These are phyloP conservation scores for Mycena metata DNA, from an alignment of 768 basidiomycete genomes.

Conservation along the genomic window DNA sequence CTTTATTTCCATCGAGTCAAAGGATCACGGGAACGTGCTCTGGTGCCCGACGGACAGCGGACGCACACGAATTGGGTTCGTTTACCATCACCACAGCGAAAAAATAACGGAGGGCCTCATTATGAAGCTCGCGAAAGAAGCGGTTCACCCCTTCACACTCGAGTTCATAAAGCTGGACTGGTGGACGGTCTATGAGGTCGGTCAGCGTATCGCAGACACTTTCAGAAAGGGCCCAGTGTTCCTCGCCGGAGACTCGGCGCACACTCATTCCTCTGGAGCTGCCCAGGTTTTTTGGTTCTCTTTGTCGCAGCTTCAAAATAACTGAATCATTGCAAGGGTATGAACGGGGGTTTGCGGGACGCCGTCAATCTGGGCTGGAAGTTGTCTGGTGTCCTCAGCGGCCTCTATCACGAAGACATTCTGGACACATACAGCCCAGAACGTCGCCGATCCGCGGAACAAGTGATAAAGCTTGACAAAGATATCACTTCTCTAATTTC, in stretches of 20 bases:
- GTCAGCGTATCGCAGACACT: too few relatives aligned
- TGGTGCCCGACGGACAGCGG: background rate
- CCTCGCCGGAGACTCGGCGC: too few relatives aligned
- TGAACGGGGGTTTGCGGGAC: conserved; percentile 3
- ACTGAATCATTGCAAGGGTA: background rate
- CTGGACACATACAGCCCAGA: conserved; percentile 27
- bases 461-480: conserved; percentile 16
- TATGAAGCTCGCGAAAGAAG: conserved; percentile 21
- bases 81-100: too few relatives aligned
- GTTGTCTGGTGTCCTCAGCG: conserved; percentile 18
- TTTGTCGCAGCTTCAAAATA: too few relatives aligned
- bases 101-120: too few relatives aligned
- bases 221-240: too few relatives aligned
- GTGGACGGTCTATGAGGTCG: too few relatives aligned
- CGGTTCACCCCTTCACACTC: conserved; percentile 3
- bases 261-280: too few relatives aligned
- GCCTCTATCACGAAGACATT: conserved; percentile 10
- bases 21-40: too few relatives aligned
- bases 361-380: conserved; percentile 30
- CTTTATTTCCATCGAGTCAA: too few relatives aligned
- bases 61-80: background rate
- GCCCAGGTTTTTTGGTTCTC: too few relatives aligned
- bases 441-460: conserved; percentile 10
- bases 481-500: conserved; percentile 20
- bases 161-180: too few relatives aligned